Evolutionary conservation across 495 filamentous ascomycete genomes (phyloP), one percentile per base, ranked within the genome.

Genomic region (Neurospora tetraspora): DNA sequence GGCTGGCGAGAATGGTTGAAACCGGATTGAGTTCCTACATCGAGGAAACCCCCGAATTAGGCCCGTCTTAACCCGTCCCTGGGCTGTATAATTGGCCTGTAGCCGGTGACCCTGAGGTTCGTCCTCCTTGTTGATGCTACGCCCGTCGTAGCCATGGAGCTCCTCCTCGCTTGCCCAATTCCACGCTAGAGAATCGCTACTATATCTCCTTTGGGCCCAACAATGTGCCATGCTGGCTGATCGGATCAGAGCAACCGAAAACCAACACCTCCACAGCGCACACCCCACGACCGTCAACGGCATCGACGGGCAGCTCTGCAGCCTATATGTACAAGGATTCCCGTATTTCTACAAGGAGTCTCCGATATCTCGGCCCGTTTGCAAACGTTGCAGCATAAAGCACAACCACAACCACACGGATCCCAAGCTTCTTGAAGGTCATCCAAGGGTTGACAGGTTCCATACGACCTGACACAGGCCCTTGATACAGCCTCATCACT

Each of bases 241-340:
- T 74, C 69, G 71, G 75, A 73, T 75, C 73, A 73, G 69, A 73
- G 73, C 68, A 70, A 72, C 72, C 70, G 70, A 71, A 71, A 39
- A 37, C 65, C 65, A 43, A 68, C 68, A 65, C 53, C 23, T 61
- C 53, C 53, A 31, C 53, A 65, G 27, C 53, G 53, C 27, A 65
- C 37, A 70, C 69, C 61, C 20, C 71, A 71, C 72, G 27, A 74
- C 47, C 42, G 20, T 59, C 61, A 70, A 73, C 75, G 75, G 72
- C 72, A 76, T 70, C 72, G 39, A 74, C 34, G 40, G 45, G 31
- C 69, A 40, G 70, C 71, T 71, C 70, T 59, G 39, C 36, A 40
- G 69, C 37, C 69, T 23, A 8, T 4, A 31, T 27, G 7, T 65
- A 34, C 53, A 65, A 65, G 27, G 27, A 34, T 18, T 27, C 6